Base-by-base conservation (phyloP, 2,329 filamentous ascomycete genomes). In the Cordyceps cateniannulata region DNA sequence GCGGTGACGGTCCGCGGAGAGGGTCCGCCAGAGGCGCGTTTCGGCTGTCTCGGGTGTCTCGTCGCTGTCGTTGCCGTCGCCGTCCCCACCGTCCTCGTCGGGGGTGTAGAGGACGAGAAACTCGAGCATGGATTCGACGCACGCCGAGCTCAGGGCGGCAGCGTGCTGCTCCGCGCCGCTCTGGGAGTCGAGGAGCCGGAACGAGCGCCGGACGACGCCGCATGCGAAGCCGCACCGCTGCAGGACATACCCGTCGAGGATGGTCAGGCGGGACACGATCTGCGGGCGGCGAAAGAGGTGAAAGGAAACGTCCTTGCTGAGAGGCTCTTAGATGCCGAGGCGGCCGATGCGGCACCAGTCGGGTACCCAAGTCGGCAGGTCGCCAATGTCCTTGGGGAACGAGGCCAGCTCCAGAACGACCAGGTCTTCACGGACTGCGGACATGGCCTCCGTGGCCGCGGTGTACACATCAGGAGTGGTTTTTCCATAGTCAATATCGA, bases 301-400 rank as follows among this genome's bases (percentile, higher is more conserved):
- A 12, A 56, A 57, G 8, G 24, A 10, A 12, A 3, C 16, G 54
- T n/a, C 14, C 27, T 22, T 7, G 53, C 40, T 47, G 5, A 48
- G 27, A 6, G 29, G 42, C 12, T 48, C 25, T n/a, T 35, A 27
- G 5, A 47, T 20, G 7, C 53, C 53, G 16, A 56, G 42, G 20
- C 53, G 53, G 40, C 53, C 53, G 20, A 56, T 56, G 27, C 53
- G 53, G 12, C 42, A 24, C 53, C 53, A 56, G 27, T 56, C 53
- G 25, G 53, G 53, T 12, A 56, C 53, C 53, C 53, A 56, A 22
- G 53, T 44, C 1, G 53, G 53, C 53, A 56, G 42, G 9, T 38
- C 42, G 14, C 3, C 12, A n/a, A 47, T 24, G 20, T 56, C 53
- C 20, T 56, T 56, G 27, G 53, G 53, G 9, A 56, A 56, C 12